Evolutionary conservation across 306 rosid species (phyloP).

Genomic region (Casuarina equisetifolia): DNA sequence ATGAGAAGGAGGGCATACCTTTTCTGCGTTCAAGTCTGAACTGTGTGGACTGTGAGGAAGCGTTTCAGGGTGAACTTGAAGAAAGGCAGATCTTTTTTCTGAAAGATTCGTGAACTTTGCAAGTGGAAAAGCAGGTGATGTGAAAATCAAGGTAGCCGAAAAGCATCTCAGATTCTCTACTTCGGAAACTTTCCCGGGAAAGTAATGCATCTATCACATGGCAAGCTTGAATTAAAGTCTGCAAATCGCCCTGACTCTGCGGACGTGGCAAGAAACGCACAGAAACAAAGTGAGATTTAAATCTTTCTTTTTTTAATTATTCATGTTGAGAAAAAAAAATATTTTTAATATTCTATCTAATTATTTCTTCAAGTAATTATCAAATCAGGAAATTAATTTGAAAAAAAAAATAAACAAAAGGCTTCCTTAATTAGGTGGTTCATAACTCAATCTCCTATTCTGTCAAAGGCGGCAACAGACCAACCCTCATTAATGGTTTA

Average conservation of each 20-base stretch:
- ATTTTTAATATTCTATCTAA: too few species aligned
- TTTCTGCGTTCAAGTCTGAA: not conserved
- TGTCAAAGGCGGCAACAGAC: too few species aligned
- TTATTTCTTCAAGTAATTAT: too few species aligned
- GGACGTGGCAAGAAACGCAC: too few species aligned
- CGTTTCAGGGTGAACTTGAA: not conserved
- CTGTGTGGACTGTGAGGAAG: not conserved
- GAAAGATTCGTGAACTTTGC: slow-evolving; percentile 11
- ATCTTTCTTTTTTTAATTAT: too few species aligned
- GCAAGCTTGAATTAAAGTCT: not conserved
- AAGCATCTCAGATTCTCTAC: not conserved
- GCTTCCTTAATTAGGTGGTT: too few species aligned
- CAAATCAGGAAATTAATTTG: too few species aligned
- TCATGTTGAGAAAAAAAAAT: too few species aligned
- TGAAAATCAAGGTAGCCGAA: not conserved
- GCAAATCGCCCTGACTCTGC: not conserved
- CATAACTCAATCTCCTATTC: too few species aligned
- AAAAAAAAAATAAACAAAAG: too few species aligned
- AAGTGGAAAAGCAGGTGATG: not conserved
- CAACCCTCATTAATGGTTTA: too few species aligned
- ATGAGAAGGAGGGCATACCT: slow-evolving; percentile 14
- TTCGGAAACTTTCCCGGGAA: not conserved
- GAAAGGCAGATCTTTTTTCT: not conserved
- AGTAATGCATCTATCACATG: not conserved
- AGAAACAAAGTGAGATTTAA: too few species aligned